Evolutionary conservation across 192 early-diverging fungal genomes (phyloP), one percentile per base, ranked within the genome.

Genomic region (Glomus cerebriforme): DNA sequence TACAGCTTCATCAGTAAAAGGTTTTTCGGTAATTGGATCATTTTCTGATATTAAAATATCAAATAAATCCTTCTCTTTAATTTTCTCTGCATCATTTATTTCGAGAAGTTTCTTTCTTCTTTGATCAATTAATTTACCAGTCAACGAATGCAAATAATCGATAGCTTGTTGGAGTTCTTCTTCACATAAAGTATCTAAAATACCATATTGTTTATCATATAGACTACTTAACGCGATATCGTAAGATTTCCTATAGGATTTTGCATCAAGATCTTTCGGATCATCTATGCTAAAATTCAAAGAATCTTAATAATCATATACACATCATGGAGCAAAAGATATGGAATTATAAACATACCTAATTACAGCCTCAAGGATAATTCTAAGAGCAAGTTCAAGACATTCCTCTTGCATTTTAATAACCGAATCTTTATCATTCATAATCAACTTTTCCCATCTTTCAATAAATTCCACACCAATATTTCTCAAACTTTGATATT

Each of bases 191-290:
- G 27, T 27, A 58, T 58, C 27, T 2, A 58, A 13, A 2, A 59
- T 26, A 58, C 72, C 72, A 73, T 59, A 73, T 73, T 73, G 72
- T 2, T 58, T 73, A 19, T 73, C 72, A 59, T 31, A 73, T 31
- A 73, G 1, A 49, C 47, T 27, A 49, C 27, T 59, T 32, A 73
- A 59, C 3, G 5, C 47, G 27, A 12, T 4, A 58, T 73, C 72
- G 13, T 73, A 73, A 58, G 72, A 15, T 19, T 19, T 47, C 26
- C 31, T 73, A 26, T 49, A 73, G 26, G 45, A 0, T 0, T 19
- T 49, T 22, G 59, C 19, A 32, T 73, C 45, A 22, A 73, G 29
- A 54, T 73, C 24, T n/a, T 31, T 2, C 15, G n/a, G n/a, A n/a
- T 17, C 27, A 24, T 31, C 24, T 59, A 31, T 35, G 8, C 27